Evolutionary conservation across 768 basidiomycete species (phyloP), one percentile per base, ranked within the genome.

Genomic region (Leucocoprinus leucothites): DNA sequence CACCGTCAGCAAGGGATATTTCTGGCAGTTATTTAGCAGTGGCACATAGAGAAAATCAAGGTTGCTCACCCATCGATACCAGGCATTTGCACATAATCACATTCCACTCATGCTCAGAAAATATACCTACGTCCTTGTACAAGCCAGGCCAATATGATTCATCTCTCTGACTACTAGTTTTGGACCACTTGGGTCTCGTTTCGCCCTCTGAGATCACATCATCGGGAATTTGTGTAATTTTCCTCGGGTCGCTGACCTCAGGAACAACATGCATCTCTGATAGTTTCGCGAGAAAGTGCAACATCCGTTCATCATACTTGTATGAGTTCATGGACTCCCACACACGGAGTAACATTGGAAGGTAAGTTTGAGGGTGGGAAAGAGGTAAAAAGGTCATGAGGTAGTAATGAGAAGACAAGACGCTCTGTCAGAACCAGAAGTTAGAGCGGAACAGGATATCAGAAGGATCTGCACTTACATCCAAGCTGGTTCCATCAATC

Each of bases 321-420:
- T 90, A 90, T 55, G 90, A 91, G 72, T 94, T 93, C 64, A 95
- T 76, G 11, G 90, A 87, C 69, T 90, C 86, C 91, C 92, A 95
- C 44, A 93, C 64, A 51, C 87, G 85, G 73, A 94, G 90, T 51
- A 94, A 76, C 80, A 89, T 87, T 50, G 82, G 87, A 51, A 85
- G 78, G 75, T 94, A 94, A 43, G 82, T 81, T 71, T 93, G 89
- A 28, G 91, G 91, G 65, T 94, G 91, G 5, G 84, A 82, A 57
- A 89, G 75, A 2, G 94, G 94, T 47, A 96, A 78, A 72, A 94
- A 95, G 34, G 89, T 89, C 60, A 88, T 78, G 63, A 94, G 74
- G 71, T 91, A 93, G 64, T 89, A 91, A 68, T 95, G 91, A 3
- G 89, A 85, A 11, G 90, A 82, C 41, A 95, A 77, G 49, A 91